phyloP scores from a whole-genome alignment of 2,329 filamentous ascomycete genomes.

The Colletotrichum melonis region DNA sequence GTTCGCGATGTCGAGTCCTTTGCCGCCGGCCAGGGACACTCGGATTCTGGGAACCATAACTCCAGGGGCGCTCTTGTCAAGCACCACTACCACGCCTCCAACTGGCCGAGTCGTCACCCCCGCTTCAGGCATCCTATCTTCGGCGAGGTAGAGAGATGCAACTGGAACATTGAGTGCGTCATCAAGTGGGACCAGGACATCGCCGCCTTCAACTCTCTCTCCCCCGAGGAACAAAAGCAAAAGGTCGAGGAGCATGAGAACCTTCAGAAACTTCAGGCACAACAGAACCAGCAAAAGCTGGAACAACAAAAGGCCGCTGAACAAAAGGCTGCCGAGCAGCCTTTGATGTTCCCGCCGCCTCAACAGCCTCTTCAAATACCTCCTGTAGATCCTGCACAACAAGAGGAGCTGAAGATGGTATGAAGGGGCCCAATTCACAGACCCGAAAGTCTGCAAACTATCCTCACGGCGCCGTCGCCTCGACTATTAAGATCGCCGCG shows the following conservation, averaged over 20 bases:
- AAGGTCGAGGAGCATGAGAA: conserved; percentile 51
- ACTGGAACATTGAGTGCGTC: conserved; percentile 75
- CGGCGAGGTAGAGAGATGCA: conserved; percentile 77
- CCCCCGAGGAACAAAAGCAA: conserved; percentile 69
- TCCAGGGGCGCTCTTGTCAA: conserved; percentile 74
- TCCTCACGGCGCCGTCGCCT: not conserved
- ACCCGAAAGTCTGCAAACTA: too few relatives aligned
- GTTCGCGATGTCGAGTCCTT: conserved; percentile 79
- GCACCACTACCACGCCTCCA: conserved; percentile 80
- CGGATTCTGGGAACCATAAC: conserved; percentile 77
- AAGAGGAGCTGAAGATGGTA: conserved; percentile 18
- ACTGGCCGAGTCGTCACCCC: conserved; percentile 76
- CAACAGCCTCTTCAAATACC: conserved; percentile 9
- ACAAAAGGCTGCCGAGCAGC: not conserved
- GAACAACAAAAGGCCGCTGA: conserved; percentile 35
- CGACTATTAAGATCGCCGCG: too few relatives aligned
- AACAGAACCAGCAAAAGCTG: conserved; percentile 47
- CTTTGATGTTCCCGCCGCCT: not conserved
- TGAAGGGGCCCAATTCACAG: not conserved
- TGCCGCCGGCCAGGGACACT: conserved; percentile 79
- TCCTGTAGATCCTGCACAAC: not conserved
- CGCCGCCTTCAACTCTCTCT: conserved; percentile 67
- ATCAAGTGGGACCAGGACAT: conserved; percentile 74
- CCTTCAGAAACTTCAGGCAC: conserved; percentile 34
- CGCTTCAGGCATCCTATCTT: conserved; percentile 76